Evolutionary conservation across 805 yeast genomes (phyloP).

Genomic region (Schizosaccharomyces japonicus): DNA sequence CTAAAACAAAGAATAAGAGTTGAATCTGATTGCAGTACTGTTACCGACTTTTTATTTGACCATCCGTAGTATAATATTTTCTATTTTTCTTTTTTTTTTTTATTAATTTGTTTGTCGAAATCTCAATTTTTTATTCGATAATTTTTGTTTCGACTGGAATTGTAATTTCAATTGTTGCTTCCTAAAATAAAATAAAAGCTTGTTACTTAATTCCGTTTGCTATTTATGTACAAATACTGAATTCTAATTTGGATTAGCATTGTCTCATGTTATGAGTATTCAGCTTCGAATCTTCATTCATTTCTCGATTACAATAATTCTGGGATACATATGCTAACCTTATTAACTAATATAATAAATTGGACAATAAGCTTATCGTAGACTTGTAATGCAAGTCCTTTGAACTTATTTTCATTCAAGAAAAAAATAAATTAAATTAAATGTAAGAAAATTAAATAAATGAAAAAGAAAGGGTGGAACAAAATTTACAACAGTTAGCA

Average conservation of each 20-base stretch:
- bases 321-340: background rate
- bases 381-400: background rate
- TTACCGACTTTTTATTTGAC: background rate
- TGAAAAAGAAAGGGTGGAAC: slow-evolving; percentile 5
- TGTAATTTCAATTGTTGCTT: background rate
- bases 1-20: no score
- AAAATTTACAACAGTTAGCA: slow-evolving; percentile 1
- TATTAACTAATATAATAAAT: background rate
- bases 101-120: background rate
- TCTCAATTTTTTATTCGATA: background rate
- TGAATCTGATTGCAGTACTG: background rate
- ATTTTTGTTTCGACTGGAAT: background rate
- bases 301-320: background rate
- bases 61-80: background rate
- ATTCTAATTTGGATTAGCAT: background rate
- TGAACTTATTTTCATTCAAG: background rate
- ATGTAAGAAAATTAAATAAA: slow-evolving; percentile 3
- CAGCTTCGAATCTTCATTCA: no score
- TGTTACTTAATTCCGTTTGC: no score
- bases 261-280: no score
- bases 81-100: background rate
- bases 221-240: background rate
- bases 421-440: background rate
- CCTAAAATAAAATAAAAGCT: no score
- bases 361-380: background rate